phyloP scores from a whole-genome alignment of 169 alveolate genomes.

The Toxoplasma gondii region DNA sequence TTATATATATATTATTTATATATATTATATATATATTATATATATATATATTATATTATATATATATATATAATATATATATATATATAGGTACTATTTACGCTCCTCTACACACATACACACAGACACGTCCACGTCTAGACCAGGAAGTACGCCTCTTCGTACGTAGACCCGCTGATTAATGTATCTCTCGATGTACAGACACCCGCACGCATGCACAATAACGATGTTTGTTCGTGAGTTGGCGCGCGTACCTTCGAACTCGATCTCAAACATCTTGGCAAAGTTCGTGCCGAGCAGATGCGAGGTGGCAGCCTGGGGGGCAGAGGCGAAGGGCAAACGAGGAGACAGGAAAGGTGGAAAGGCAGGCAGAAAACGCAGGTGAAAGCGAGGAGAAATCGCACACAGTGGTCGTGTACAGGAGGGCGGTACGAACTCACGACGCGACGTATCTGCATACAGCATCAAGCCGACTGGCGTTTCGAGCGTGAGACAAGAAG shows the following conservation, averaged over 20 bases:
- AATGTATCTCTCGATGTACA: too few relatives aligned
- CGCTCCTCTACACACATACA: not conserved
- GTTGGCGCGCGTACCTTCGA: constrained; percentile 74
- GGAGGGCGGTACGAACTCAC: too few relatives aligned
- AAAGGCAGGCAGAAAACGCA: too few relatives aligned
- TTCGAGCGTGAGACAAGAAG: too few relatives aligned
- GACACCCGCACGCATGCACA: too few relatives aligned
- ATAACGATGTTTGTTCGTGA: not conserved
- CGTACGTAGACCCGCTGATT: too few relatives aligned
- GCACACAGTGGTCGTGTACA: too few relatives aligned
- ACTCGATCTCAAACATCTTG: constrained; percentile 96
- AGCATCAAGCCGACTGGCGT: too few relatives aligned
- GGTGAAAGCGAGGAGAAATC: too few relatives aligned
- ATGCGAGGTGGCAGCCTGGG: constrained; percentile 97
- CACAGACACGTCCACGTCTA: not conserved
- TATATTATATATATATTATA: not conserved
- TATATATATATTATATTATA: not conserved
- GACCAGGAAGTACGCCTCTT: too few relatives aligned
- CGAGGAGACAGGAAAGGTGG: not conserved
- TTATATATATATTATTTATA: too few relatives aligned
- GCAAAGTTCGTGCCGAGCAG: constrained; percentile 98
- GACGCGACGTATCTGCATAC: too few relatives aligned
- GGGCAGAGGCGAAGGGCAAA: not conserved
- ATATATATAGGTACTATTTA: not conserved
- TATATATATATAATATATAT: not conserved